Base-by-base conservation (phyloP, 768 basidiomycete genomes). In the Mycena rosella region DNA sequence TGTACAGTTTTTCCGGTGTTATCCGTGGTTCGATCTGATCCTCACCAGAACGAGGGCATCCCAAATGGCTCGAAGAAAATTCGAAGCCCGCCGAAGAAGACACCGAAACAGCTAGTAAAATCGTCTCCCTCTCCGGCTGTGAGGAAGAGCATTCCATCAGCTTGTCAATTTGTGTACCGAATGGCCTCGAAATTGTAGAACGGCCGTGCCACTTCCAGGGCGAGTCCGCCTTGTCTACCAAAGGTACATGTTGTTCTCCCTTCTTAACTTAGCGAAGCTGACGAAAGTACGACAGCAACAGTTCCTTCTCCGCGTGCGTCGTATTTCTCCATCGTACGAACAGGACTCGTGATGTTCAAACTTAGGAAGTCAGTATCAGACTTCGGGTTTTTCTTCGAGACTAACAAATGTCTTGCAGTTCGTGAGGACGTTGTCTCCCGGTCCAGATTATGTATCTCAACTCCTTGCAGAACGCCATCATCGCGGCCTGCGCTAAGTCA, bases 261-360 rank as follows among this genome's bases (percentile, higher is more conserved):
- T 48, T 48, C 45, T 48, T 48, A 48, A 48, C 45, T 48, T 48
- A 26, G 22, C 45, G 45, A 48, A 48, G 45, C 45, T 48, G 45
- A 48, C 45, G 45, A 48, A 48, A 48, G 45, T 48, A 48, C 45
- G 45, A 48, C 45, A 48, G 45, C 45, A 48, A 48, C 45, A 48
- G 45, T 22, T 22, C 45, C 45, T 48, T 48, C 45, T 48, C 45
- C 45, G 45, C 45, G 45, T 48, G 45, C 45, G 45, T 48, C 45
- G 24, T 48, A 48, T 48, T 48, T 48, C 45, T 48, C 45, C 22
- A 48, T 48, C 45, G 45, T 48, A 48, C 45, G 45, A 48, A 48
- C 45, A 48, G 45, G 45, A 48, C n/a, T 48, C 45, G 45, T 48
- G 45, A 48, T 48, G 45, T 48, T 48, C 45, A 48, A 48, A 48